Evolutionary conservation across 352 stramenopile genomes (phyloP).

Genomic region (Halophytophthora polymorphica): DNA sequence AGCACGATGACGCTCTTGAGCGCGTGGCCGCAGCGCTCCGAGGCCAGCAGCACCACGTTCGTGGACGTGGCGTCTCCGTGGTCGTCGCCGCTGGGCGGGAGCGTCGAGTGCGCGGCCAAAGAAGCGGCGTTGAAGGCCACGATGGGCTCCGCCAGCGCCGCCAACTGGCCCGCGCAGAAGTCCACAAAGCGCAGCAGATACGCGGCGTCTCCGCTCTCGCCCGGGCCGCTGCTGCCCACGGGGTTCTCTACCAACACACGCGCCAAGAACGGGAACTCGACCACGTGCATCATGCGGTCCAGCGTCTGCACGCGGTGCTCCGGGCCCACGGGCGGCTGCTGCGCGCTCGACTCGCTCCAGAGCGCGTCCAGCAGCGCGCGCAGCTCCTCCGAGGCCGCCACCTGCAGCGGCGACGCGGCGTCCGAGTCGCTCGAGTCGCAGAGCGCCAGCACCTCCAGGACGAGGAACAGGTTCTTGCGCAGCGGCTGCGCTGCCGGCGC

Average conservation of each 20-base stretch:
- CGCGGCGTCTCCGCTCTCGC: slow-evolving; percentile 9
- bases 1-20: slow-evolving; percentile 73
- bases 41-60: slow-evolving; percentile 68
- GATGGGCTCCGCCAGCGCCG: slow-evolving; percentile 50
- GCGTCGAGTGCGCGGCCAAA: too few relatives aligned
- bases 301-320: slow-evolving; percentile 34
- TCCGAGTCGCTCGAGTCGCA: slow-evolving; percentile 5
- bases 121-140: slow-evolving; percentile 32
- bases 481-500: slow-evolving; percentile 27
- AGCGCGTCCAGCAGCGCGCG: slow-evolving; percentile 31
- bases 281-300: slow-evolving; percentile 55
- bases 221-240: slow-evolving; percentile 12
- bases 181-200: slow-evolving; percentile 44
- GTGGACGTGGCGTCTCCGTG: slow-evolving; percentile 30
- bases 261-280: slow-evolving; percentile 57
- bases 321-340: slow-evolving; percentile 6
- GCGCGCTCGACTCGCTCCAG: slow-evolving; percentile 10
- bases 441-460: slow-evolving; percentile 47
- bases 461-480: slow-evolving; percentile 68
- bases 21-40: slow-evolving; percentile 64
- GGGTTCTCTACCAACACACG: slow-evolving; percentile 37
- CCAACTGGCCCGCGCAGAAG: slow-evolving; percentile 55
- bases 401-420: slow-evolving; percentile 11
- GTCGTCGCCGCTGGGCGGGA: slow-evolving; percentile 9
- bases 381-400: slow-evolving; percentile 37